Conservation (phyloP, 129 eudicot genomes). For the Lactuca saligna region DNA sequence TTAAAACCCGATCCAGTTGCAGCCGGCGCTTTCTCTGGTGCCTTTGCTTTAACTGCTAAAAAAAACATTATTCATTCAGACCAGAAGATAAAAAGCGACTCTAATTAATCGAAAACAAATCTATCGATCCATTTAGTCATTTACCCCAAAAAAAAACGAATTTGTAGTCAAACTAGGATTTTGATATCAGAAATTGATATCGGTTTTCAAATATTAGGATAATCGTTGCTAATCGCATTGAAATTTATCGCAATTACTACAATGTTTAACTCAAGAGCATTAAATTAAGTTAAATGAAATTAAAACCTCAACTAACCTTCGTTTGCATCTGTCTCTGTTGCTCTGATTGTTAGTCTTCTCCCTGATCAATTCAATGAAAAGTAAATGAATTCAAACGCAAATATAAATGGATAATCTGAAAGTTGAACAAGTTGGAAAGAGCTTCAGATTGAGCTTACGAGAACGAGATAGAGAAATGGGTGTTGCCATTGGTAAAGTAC, state of each 20-base stretch:
- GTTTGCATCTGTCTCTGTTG: conserved; percentile 88
- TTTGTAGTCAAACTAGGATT: not conserved
- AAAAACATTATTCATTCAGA: conserved; percentile 6
- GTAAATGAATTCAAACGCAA: not conserved
- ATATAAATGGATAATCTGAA: not conserved
- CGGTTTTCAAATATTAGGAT: not conserved
- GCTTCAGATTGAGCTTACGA: conserved; percentile 43
- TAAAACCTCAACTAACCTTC: conserved; percentile 46
- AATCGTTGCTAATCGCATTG: not conserved
- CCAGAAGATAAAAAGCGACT: not conserved
- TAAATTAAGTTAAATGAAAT: conserved; percentile 11
- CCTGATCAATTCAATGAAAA: conserved; percentile 34
- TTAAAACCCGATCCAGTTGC: conserved; percentile 76
- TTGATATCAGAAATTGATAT: not conserved
- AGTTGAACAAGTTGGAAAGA: not conserved
- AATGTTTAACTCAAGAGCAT: not conserved
- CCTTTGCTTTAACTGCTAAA: conserved; percentile 65
- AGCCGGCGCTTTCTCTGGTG: conserved; percentile 85
- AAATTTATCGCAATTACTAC: conserved; percentile 2
- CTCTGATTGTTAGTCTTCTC: conserved; percentile 59
- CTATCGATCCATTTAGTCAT: conserved; percentile 2
- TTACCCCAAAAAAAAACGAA: not conserved
- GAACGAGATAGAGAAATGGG: conserved; percentile 46
- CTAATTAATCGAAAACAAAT: conserved; percentile 3
- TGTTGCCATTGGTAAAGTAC: conserved; percentile 18